A percentile compares a stretch with the other conserved stretches of the same genome.
These are phyloP conservation scores for Salix arbutifolia DNA, from an alignment of 345 rosid species.

Conservation along the genomic window DNA sequence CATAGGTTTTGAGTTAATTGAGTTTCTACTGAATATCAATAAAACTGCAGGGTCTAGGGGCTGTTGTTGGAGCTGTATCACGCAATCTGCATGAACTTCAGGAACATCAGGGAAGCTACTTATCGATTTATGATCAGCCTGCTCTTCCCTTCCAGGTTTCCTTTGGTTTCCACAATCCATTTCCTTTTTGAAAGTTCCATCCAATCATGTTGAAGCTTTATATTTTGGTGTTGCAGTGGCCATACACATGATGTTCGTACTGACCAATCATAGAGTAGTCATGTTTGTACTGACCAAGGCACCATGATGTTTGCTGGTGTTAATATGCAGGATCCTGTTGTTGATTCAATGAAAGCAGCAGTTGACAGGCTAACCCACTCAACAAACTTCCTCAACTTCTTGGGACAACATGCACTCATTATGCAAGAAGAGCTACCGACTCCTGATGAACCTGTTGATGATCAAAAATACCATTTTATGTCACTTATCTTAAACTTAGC, in stretches of 20 bases:
- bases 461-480: constrained; percentile 73
- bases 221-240: not conserved
- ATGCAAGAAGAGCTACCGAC: constrained; percentile 89
- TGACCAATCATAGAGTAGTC: too few species aligned
- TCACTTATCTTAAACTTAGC: constrained; percentile 61
- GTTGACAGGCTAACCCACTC: constrained; percentile 84
- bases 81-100: constrained; percentile 99
- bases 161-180: constrained; percentile 13
- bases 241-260: not conserved
- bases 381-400: constrained; percentile 73
- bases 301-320: constrained; percentile 9
- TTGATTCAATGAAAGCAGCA: constrained; percentile 72
- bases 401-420: constrained; percentile 97
- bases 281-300: not conserved
- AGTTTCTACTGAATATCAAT: constrained; percentile 11
- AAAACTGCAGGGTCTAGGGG: constrained; percentile 78
- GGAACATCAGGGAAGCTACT: constrained; percentile 87
- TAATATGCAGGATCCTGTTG: constrained; percentile 73
- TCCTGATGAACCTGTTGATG: constrained; percentile 71
- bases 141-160: constrained; percentile 74
- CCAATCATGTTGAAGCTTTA: not conserved
- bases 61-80: constrained; percentile 96
- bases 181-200: not conserved
- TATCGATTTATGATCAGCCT: constrained; percentile 91
- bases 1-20: not conserved